These are phyloP conservation scores for Ogataea ganodermae DNA, from an alignment of 805 yeast genomes.

Conservation along the genomic window DNA sequence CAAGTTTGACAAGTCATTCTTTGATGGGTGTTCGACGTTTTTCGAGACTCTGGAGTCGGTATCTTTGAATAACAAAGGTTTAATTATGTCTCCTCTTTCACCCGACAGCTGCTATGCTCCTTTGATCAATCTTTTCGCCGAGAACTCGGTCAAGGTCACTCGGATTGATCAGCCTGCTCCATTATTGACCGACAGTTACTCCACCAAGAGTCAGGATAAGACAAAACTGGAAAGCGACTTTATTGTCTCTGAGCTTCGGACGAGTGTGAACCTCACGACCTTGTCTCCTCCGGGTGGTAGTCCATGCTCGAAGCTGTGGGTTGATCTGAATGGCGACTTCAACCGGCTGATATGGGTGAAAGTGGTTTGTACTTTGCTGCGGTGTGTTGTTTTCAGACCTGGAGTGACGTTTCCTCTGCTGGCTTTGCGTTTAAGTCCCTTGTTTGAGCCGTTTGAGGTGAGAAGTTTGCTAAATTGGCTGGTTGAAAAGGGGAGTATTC, in stretches of 20 bases:
- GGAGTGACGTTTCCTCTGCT: conserved; percentile 43
- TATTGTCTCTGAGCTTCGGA: conserved; percentile 36
- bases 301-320: conserved; percentile 73
- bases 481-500: conserved; percentile 40
- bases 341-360: conserved; percentile 62
- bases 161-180: conserved; percentile 58
- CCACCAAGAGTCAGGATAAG: conserved; percentile 73
- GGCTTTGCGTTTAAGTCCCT: conserved; percentile 27
- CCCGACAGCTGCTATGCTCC: conserved; percentile 65
- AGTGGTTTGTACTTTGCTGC: conserved; percentile 48
- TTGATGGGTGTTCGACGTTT: conserved; percentile 49
- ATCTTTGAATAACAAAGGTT: conserved; percentile 51
- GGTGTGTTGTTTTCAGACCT: conserved; percentile 53
- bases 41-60: conserved; percentile 44
- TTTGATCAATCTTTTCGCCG: conserved; percentile 55
- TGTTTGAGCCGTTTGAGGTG: conserved; percentile 42
- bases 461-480: conserved; percentile 47
- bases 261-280: conserved; percentile 13
- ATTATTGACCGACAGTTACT: conserved; percentile 60
- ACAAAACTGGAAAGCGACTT: conserved; percentile 67
- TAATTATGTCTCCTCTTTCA: conserved; percentile 54
- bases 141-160: conserved; percentile 42
- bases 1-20: conserved; percentile 41
- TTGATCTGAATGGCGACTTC: conserved; percentile 62
- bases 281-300: conserved; percentile 57